phyloP scores from a whole-genome alignment of 2,329 filamentous ascomycete species.

The Xylaria sp. region DNA sequence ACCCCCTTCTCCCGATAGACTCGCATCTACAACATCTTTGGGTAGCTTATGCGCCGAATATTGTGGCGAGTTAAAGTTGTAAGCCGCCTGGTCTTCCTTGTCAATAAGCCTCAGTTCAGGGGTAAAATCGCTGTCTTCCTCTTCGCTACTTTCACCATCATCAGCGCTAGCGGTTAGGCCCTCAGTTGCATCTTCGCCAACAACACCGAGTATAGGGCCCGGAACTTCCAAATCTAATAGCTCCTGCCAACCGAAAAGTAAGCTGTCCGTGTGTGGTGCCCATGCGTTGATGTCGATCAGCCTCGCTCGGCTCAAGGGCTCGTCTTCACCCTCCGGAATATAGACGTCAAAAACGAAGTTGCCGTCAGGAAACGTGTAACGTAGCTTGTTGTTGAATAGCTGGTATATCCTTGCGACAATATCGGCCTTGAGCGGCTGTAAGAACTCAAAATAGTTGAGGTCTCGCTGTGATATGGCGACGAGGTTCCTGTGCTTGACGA shows the following conservation, averaged over 20 bases:
- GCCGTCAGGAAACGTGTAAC: constrained; percentile 82
- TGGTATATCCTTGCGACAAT: constrained; percentile 75
- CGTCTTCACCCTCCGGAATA: constrained; percentile 72
- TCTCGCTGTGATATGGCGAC: constrained; percentile 90
- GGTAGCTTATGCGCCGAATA: constrained; percentile 97
- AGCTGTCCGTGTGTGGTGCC: constrained; percentile 86
- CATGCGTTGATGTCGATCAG: constrained; percentile 96
- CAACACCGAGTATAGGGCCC: constrained; percentile 64
- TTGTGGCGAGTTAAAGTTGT: constrained; percentile 83
- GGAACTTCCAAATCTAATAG: constrained; percentile 77
- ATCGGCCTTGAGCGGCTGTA: constrained; percentile 70
- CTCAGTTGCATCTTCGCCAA: constrained; percentile 50
- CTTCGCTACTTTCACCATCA: constrained; percentile 49
- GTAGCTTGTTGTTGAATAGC: constrained; percentile 80
- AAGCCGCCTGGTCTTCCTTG: constrained; percentile 87
- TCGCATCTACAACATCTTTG: constrained; percentile 85
- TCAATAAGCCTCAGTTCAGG: constrained; percentile 86
- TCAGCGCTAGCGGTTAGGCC: constrained; percentile 54
- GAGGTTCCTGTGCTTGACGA: constrained; percentile 83
- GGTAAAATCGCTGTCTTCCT: constrained; percentile 67
- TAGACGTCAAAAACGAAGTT: constrained; percentile 94
- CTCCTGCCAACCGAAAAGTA: constrained; percentile 92
- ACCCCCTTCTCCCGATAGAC: constrained; percentile 74
- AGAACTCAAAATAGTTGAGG: constrained; percentile 88
- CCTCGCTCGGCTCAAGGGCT: constrained; percentile 77